Conservation (phyloP, 257 asterid species). For the Echium plantagineum region DNA sequence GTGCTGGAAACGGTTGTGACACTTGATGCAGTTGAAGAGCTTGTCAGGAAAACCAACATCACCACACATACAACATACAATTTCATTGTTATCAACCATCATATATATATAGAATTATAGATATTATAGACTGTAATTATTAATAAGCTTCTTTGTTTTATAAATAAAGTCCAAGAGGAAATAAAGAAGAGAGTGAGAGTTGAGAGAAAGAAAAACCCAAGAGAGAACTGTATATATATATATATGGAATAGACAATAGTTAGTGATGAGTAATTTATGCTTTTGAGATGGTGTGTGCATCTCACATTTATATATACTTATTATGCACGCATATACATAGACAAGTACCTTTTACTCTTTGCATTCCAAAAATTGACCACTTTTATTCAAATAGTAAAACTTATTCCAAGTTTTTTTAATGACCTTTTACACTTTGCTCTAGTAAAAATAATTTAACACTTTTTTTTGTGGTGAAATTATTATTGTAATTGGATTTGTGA, state of each 20-base stretch:
- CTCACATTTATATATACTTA: slow-evolving; percentile 2
- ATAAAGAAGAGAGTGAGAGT: background rate
- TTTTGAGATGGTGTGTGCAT: slow-evolving; percentile 13
- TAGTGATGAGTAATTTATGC: background rate
- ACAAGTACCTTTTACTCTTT: background rate
- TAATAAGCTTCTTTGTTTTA: slow-evolving; percentile 2
- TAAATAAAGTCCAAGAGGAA: background rate
- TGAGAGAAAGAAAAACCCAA: background rate
- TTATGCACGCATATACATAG: background rate
- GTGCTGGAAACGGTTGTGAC: slow-evolving; percentile 88
- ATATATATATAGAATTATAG: too few relatives aligned
- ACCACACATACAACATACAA: slow-evolving; percentile 93
- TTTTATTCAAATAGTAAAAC: too few relatives aligned
- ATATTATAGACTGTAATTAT: too few relatives aligned
- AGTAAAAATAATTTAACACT: too few relatives aligned
- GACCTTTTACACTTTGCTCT: too few relatives aligned
- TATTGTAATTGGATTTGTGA: too few relatives aligned
- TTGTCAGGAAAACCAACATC: slow-evolving; percentile 92
- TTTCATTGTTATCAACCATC: slow-evolving; percentile 64
- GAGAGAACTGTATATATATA: slow-evolving; percentile 1
- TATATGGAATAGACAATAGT: background rate
- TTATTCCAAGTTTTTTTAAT: too few relatives aligned
- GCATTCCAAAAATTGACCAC: too few relatives aligned
- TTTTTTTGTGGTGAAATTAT: too few relatives aligned
- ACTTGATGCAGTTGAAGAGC: slow-evolving; percentile 88